These are phyloP conservation scores for Sphagnum contortum DNA, from an alignment of 225 moss, liverwort and hornwort genomes.

Conservation along the genomic window DNA sequence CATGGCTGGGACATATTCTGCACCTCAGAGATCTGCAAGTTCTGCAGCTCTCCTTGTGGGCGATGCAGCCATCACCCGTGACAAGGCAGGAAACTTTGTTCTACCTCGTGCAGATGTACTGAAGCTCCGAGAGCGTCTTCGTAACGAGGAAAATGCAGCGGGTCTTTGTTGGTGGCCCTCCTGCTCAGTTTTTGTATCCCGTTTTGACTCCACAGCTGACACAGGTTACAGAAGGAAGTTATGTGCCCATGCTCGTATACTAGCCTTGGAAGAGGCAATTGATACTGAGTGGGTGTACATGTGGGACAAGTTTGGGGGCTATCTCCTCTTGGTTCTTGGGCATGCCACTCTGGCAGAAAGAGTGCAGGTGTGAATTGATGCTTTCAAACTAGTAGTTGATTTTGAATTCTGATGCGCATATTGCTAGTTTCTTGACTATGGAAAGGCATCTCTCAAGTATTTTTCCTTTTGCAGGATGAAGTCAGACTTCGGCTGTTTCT, in stretches of 20 bases:
- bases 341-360: constrained; percentile 95
- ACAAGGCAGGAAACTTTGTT: constrained; percentile 97
- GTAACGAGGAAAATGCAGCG: constrained; percentile 96
- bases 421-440: no score
- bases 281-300: constrained; percentile 99
- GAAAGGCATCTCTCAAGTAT: no score
- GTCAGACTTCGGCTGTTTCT: constrained; percentile 87
- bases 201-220: constrained; percentile 67
- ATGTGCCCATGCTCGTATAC: constrained; percentile 88
- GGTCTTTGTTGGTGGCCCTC: constrained; percentile 81
- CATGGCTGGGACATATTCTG: constrained; percentile 96
- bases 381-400: no score
- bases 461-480: constrained; percentile 39
- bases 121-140: constrained; percentile 86
- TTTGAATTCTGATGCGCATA: no score
- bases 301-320: constrained; percentile 99
- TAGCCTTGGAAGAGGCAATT: constrained; percentile 97
- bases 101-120: constrained; percentile 94
- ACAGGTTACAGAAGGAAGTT: constrained; percentile 89
- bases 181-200: constrained; percentile 37
- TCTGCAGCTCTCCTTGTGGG: constrained; percentile 96
- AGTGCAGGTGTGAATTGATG: constrained; percentile 64
- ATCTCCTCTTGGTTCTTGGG: constrained; percentile 91
- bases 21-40: constrained; percentile 94
- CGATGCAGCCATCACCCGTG: constrained; percentile 90